phyloP scores from a whole-genome alignment of 2,329 filamentous ascomycete genomes.

The Beauveria caledonica region DNA sequence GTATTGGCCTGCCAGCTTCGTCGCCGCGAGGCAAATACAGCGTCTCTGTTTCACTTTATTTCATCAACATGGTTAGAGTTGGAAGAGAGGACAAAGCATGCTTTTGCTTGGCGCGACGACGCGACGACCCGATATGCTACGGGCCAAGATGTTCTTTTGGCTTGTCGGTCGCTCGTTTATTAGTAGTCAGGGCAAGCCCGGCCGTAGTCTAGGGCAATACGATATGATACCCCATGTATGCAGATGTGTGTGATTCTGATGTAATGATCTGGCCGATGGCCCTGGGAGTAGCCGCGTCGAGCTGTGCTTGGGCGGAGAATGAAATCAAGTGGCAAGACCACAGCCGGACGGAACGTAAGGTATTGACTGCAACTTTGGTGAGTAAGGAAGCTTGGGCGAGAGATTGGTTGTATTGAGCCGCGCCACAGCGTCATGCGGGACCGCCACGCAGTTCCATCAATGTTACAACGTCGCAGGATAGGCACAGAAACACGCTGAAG shows the following conservation, averaged over 20 bases:
- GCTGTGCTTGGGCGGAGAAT: too few species aligned
- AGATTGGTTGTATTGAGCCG: too few species aligned
- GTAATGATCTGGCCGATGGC: too few species aligned
- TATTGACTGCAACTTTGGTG: too few species aligned
- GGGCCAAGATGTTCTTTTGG: slow-evolving; percentile 22
- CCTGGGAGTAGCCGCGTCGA: too few species aligned
- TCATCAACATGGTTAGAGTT: not conserved
- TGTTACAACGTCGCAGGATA: too few species aligned
- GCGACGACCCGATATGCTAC: slow-evolving; percentile 20
- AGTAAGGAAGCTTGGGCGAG: too few species aligned
- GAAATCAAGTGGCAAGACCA: too few species aligned
- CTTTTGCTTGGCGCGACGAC: slow-evolving; percentile 6
- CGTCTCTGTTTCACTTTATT: not conserved
- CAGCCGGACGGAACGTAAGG: too few species aligned
- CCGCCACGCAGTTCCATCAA: too few species aligned
- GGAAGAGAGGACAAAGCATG: not conserved
- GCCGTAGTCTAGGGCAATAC: slow-evolving; percentile 27
- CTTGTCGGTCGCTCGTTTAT: slow-evolving; percentile 27
- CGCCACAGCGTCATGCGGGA: too few species aligned
- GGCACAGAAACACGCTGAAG: not conserved
- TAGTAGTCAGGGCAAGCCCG: slow-evolving; percentile 22
- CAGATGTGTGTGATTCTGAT: not conserved
- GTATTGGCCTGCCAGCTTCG: not conserved
- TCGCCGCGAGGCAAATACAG: not conserved
- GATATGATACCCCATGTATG: slow-evolving; percentile 11